phyloP scores from a whole-genome alignment of 2,329 filamentous ascomycete genomes.

The Dothidotthia symphoricarpi region DNA sequence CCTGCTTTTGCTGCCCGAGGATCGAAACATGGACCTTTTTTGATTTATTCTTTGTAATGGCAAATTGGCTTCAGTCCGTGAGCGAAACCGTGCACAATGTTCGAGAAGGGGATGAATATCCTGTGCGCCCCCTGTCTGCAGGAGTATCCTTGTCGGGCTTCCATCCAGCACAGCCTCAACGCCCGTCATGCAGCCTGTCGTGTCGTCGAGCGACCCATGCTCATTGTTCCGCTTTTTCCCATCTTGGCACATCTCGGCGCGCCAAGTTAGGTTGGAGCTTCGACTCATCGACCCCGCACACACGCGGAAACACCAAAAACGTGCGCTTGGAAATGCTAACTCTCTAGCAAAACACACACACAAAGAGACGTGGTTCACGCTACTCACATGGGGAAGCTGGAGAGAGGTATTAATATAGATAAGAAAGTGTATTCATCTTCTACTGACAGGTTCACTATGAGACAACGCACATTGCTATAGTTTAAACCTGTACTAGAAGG shows the following conservation, averaged over 20 bases:
- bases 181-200: conserved; percentile 28
- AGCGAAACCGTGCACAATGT: not conserved
- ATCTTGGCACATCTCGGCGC: not conserved
- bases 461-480: too few relatives aligned
- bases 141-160: conserved; percentile 8
- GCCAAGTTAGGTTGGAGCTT: conserved; percentile 3
- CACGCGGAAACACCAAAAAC: conserved; percentile 2
- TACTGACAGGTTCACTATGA: too few relatives aligned
- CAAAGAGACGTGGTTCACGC: too few relatives aligned
- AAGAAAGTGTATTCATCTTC: too few relatives aligned
- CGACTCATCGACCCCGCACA: conserved; percentile 5
- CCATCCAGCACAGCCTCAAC: conserved; percentile 35
- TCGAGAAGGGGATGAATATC: conserved; percentile 4
- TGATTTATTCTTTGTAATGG: too few relatives aligned
- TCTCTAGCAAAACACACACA: too few relatives aligned
- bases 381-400: too few relatives aligned
- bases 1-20: not conserved
- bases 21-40: too few relatives aligned
- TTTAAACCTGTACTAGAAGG: too few relatives aligned
- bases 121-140: conserved; percentile 16
- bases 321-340: too few relatives aligned
- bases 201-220: conserved; percentile 6
- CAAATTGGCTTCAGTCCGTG: too few relatives aligned
- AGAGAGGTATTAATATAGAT: too few relatives aligned
- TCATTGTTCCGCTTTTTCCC: conserved; percentile 5